phyloP scores from a whole-genome alignment of 1,139 yeast species.

The Yamadazyma aaseri region DNA sequence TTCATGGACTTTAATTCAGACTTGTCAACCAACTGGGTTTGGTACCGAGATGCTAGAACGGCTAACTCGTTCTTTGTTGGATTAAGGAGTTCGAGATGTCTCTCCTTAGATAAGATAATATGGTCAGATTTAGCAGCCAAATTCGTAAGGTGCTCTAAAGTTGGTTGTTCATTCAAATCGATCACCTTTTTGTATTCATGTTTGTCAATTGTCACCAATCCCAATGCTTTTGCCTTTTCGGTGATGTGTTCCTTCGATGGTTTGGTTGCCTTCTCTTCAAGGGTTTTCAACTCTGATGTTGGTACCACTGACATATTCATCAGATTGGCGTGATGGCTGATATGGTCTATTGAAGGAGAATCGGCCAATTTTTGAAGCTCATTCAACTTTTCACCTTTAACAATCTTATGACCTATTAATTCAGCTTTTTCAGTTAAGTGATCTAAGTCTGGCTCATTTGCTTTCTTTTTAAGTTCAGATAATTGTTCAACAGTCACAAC shows the following conservation, averaged over 20 bases:
- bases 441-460: constrained; percentile 23
- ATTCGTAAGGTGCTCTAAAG: constrained; percentile 19
- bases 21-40: constrained; percentile 10
- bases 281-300: constrained; percentile 5
- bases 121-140: constrained; percentile 18
- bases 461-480: constrained; percentile 14
- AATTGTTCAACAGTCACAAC: constrained; percentile 21
- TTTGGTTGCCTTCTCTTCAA: constrained; percentile 14
- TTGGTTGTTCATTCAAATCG: constrained; percentile 17
- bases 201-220: constrained; percentile 8
- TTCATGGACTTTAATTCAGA: constrained; percentile 15
- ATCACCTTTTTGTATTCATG: constrained; percentile 9
- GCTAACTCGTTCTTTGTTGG: constrained; percentile 15
- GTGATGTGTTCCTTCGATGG: constrained; percentile 27
- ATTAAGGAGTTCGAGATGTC: constrained; percentile 9
- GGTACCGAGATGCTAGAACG: constrained; percentile 10
- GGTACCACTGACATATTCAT: constrained; percentile 8
- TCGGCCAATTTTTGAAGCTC: constrained; percentile 17
- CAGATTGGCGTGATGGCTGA: constrained; percentile 21
- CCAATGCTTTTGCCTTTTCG: constrained; percentile 21
- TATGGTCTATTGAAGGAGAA: constrained; percentile 28
- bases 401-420: constrained; percentile 16
- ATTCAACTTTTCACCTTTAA: constrained; percentile 18
- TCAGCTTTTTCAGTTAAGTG: constrained; percentile 18
- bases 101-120: constrained; percentile 13